These are phyloP conservation scores for Euphrasia confusa DNA, from an alignment of 257 asterid species.

Conservation along the genomic window DNA sequence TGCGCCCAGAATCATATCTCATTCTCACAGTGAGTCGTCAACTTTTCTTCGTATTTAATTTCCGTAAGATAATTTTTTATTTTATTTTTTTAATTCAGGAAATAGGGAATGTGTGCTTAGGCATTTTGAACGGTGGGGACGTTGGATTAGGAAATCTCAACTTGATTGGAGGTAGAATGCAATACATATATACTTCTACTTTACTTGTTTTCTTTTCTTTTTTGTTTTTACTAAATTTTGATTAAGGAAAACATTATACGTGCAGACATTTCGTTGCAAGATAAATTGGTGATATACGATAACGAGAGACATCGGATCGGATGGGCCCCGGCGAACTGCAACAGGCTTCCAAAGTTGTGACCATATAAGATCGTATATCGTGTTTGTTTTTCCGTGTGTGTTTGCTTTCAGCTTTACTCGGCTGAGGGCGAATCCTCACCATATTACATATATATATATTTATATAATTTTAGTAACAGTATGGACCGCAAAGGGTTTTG, in stretches of 20 bases:
- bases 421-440: constrained; percentile 40
- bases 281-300: constrained; percentile 82
- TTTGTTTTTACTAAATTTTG: constrained; percentile 3
- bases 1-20: constrained; percentile 74
- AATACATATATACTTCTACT: neutral
- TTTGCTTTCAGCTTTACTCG: constrained; percentile 29
- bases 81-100: constrained; percentile 41
- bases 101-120: constrained; percentile 77
- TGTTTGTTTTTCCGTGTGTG: neutral
- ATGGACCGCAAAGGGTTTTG: constrained; percentile 22
- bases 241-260: constrained; percentile 10
- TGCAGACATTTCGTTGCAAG: constrained; percentile 75
- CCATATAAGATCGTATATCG: constrained; percentile 12
- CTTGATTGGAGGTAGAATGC: constrained; percentile 68
- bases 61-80: neutral
- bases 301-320: constrained; percentile 68
- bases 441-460: constrained; percentile 30
- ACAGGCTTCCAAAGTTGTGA: constrained; percentile 54
- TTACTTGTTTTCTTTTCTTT: too few relatives aligned
- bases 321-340: constrained; percentile 63
- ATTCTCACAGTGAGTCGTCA: constrained; percentile 52
- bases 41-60: neutral
- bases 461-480: constrained; percentile 32
- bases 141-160: constrained; percentile 55
- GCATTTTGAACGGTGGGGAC: constrained; percentile 75